Conservation (phyloP, 2,329 filamentous ascomycete species). For the Diaporthe sp. region DNA sequence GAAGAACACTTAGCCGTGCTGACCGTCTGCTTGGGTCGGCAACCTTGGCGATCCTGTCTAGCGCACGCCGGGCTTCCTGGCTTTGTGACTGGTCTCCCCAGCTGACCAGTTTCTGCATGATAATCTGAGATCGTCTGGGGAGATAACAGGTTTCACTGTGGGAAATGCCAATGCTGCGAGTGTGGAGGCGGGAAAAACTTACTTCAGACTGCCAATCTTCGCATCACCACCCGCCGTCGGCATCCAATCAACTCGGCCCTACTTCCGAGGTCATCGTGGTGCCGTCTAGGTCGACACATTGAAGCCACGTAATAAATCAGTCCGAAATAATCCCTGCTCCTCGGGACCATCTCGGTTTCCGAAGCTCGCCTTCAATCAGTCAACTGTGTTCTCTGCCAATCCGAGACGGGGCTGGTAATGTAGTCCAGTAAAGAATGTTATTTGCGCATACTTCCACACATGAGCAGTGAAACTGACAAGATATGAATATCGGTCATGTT, state of each 20-base stretch:
- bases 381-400: neutral
- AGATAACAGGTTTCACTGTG: slow-evolving; percentile 16
- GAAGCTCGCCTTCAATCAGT: neutral
- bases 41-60: slow-evolving; percentile 24
- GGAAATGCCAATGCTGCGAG: neutral
- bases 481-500: neutral
- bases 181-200: slow-evolving; percentile 5
- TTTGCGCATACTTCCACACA: neutral
- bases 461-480: neutral
- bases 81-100: neutral
- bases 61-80: neutral
- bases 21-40: neutral
- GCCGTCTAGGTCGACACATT: neutral
- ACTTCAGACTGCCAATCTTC: neutral
- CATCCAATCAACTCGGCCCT: neutral
- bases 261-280: neutral
- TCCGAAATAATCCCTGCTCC: neutral
- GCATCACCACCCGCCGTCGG: slow-evolving; percentile 19
- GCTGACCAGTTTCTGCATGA: slow-evolving; percentile 24
- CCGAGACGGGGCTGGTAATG: neutral
- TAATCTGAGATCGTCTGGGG: slow-evolving; percentile 18
- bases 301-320: slow-evolving; percentile 12
- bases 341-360: neutral
- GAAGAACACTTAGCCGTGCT: slow-evolving; percentile 22
- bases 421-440: neutral